Evolutionary conservation across 108 stramenopile species (phyloP).

Genomic region (Seminavis robusta): DNA sequence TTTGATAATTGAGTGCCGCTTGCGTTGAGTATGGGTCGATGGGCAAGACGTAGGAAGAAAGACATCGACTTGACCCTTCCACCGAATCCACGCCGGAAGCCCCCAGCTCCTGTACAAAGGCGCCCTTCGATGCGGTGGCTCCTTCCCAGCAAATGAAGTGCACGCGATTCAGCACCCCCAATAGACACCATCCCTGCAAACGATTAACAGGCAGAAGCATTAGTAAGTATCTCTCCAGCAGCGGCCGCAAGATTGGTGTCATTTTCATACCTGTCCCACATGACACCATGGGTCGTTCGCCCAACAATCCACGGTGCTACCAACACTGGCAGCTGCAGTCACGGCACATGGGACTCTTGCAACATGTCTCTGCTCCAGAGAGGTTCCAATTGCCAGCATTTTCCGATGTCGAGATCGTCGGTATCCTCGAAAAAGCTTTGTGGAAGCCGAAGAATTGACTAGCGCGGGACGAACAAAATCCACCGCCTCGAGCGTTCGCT

Average conservation of each 20-base stretch:
- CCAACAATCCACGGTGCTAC: too few relatives aligned
- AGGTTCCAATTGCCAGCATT: slow-evolving; percentile 7
- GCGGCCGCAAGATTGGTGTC: background rate
- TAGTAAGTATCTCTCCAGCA: background rate
- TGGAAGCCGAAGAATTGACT: too few relatives aligned
- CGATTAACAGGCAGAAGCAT: background rate
- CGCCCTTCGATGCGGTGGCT: slow-evolving; percentile 42
- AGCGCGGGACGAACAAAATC: too few relatives aligned
- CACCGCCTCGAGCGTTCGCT: too few relatives aligned
- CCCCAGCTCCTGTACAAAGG: slow-evolving; percentile 42
- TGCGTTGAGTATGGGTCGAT: too few relatives aligned
- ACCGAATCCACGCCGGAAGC: too few relatives aligned
- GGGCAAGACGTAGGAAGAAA: too few relatives aligned
- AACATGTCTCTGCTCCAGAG: slow-evolving; percentile 11
- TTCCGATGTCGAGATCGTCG: too few relatives aligned
- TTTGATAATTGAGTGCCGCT: slow-evolving; percentile 1
- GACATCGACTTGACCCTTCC: too few relatives aligned
- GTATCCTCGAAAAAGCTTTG: too few relatives aligned
- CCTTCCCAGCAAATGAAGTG: slow-evolving; percentile 85
- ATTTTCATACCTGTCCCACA: background rate
- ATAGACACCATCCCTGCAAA: slow-evolving; percentile 65
- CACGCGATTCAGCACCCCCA: slow-evolving; percentile 22
- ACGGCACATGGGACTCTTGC: slow-evolving; percentile 3
- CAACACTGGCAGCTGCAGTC: too few relatives aligned
- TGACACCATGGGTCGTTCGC: background rate